Evolutionary conservation across 352 stramenopile genomes (phyloP), one percentile per base, ranked within the genome.

Genomic region (Globisporangium nunn): DNA sequence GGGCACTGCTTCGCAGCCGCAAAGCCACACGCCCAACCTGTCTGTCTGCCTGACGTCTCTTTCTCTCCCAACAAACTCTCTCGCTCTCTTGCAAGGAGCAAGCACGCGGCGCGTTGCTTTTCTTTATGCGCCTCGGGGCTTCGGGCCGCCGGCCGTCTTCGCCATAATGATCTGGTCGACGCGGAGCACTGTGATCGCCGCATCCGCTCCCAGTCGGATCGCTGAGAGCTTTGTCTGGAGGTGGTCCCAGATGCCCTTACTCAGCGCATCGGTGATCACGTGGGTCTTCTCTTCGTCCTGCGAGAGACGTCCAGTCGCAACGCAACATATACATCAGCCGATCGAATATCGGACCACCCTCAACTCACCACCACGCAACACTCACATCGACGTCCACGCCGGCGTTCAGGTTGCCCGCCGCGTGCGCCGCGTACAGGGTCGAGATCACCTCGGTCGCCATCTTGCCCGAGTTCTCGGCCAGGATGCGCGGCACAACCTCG

Each of bases 121-220:
- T 7, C 35, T 40, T 58, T 70, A 64, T 65, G 59, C 40, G 65
- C 81, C 78, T 63, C 85, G 83, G 50, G 91, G 88, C 84, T 98
- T 98, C 28, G 95, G 95, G 41, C 95, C 95, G 35, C 95, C 95
- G 40, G 95, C 95, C 46, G 91, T 74, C 77, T 98, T 98, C 61
- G 87, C 80, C 97, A 99, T 99, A 85, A 99, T 99, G 76, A 99
- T 99, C 81, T 99, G 96, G 86, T 99, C 97, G 35, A 99, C 96
- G 74, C 96, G 96, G 33, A 99, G 82, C 58, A 99, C 95, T 47
- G 97, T 99, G 60, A 98, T 93, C 31, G 95, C 96, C 39, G 96
- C 96, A 76, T 99, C 97, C 39, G 98, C 90, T 50, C 96, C 96
- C 28, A 99, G 85, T 61, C 96, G 90, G 65, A 99, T 90, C 56